A percentile compares a stretch with the other conserved stretches of the same genome.
These are phyloP conservation scores for Moniliella sp. DNA, from an alignment of 1,284 basidiomycete species.

Conservation along the genomic window DNA sequence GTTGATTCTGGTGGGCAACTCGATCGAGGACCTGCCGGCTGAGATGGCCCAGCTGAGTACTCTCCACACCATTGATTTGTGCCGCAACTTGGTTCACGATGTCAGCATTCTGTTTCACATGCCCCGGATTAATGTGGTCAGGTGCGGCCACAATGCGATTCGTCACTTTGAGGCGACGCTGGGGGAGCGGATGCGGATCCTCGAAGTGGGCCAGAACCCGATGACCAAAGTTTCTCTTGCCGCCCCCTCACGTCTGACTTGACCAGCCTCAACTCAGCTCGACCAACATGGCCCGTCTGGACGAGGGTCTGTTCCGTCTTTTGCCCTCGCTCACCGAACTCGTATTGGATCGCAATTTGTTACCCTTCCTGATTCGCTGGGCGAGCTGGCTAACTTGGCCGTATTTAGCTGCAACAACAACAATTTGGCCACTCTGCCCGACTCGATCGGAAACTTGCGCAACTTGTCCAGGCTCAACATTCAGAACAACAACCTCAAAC, in stretches of 20 bases:
- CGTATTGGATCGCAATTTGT: constrained; percentile 44
- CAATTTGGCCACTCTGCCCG: constrained; percentile 55
- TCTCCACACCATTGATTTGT: constrained; percentile 22
- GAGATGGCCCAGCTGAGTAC: constrained; percentile 13
- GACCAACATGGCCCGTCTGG: constrained; percentile 66
- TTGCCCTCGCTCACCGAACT: constrained; percentile 18
- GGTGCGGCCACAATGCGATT: constrained; percentile 28
- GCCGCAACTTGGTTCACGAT: constrained; percentile 21
- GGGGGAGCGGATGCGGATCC: constrained; percentile 9
- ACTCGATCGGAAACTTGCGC: constrained; percentile 54
- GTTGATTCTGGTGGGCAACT: constrained; percentile 23
- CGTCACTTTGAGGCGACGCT: constrained; percentile 19
- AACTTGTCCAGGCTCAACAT: constrained; percentile 59
- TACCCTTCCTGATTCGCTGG: constrained; percentile 58
- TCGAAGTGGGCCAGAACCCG: constrained; percentile 25
- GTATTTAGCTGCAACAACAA: constrained; percentile 72
- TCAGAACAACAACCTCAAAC: constrained; percentile 72
- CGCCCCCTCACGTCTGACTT: constrained; percentile 44
- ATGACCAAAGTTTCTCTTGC: constrained; percentile 18
- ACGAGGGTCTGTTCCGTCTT: constrained; percentile 38
- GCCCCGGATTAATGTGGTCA: constrained; percentile 15
- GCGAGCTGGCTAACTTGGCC: constrained; percentile 50
- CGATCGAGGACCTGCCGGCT: constrained; percentile 17
- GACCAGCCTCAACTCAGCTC: constrained; percentile 68
- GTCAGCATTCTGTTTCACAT: constrained; percentile 17